Evolutionary conservation across 2,329 filamentous ascomycete genomes (phyloP), one percentile per base, ranked within the genome.

Genomic region (Mycosphaerella sp.): DNA sequence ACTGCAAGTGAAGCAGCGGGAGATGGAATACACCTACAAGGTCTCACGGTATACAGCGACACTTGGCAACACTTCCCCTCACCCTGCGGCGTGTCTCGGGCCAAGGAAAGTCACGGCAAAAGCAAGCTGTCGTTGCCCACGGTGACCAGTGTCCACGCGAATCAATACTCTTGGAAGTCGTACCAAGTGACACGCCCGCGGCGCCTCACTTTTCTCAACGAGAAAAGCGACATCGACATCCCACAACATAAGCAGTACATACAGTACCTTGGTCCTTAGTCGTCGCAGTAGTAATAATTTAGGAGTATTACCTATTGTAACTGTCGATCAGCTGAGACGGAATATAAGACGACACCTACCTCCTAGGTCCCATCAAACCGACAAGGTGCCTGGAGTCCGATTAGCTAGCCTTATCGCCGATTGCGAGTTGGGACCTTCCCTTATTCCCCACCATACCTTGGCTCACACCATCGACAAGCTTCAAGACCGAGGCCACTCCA

Each of bases 341-440:
- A 29, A 36, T 50, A 29, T 38, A 50, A 43, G 26, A 26, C 48
- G 39, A 17, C 14, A 17, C 14, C 14, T n/a, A n/a, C n/a, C n/a
- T n/a, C n/a, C n/a, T 17, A 17, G 14, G 14, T 17, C 43, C 26
- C 47, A 11, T 29, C 31, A 41, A 50, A 42, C 38, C 21, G 47
- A 34, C 11, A 32, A 17, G 40, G 48, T 32, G 39, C 17, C 38
- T 17, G 38, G 40, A 34, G 46, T 3, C 39, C 48, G 31, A 40
- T 26, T 42, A 45, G 48, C 41, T 41, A 51, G 48, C 48, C 48
- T 51, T 51, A 51, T 51, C 48, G 48, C 31, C 48, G 44, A 41
- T 45, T 29, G 26, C 48, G 23, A 17, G 29, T 51, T 45, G 40
- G 48, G 48, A 45, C 41, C 29, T 31, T 14, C 14, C 17, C 29